Base-by-base conservation (phyloP, 768 basidiomycete genomes). In the Xerocomellus dryophilus region DNA sequence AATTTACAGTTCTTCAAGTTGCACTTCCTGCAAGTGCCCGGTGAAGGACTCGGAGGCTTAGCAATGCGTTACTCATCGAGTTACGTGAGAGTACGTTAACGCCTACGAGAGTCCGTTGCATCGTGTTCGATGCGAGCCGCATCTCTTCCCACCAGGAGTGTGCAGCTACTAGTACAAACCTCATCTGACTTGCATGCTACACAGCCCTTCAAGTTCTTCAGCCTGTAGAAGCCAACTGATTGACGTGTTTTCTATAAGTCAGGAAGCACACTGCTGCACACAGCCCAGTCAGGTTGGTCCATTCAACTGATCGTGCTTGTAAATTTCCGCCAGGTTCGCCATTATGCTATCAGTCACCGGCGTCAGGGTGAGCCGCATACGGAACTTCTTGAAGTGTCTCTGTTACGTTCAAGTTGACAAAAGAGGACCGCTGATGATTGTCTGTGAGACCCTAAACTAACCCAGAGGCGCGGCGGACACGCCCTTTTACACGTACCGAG, bases 251-350 rank as follows among this genome's bases (percentile, higher is more conserved):
- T 20, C 25, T 29, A 35, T 31, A 18, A 47, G 23, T 25, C 36
- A 47, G 34, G 25, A 49, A 18, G 36, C 34, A 34, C 15, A 25
- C 32, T 14, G 29, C 29, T 29, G 43, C 40, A 34, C 20, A 36
- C 47, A 34, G n/a, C 18, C 31, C 12, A 17, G 34, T 23, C 25
- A 51, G 42, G 50, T 55, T 34, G 31, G 35, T 42, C 35, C 48
- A 70, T 71, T 53, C 51, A 66, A 32, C 61, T 36, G 20, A 69
- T 44, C 68, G 65, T 47, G 58, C 49, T 44, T 86, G 85, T 41
- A 27, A 38, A 40, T 32, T 48, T 12, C 42, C 9, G 38, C 25
- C 36, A 39, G 20, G 34, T 0, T 48, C 15, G 32, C 40, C 36
- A 8, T 58, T 21, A 38, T n/a, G 31, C 27, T 40, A 34, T 52